These are phyloP conservation scores for Nakazawaea holstii DNA, from an alignment of 805 yeast species.

Conservation along the genomic window DNA sequence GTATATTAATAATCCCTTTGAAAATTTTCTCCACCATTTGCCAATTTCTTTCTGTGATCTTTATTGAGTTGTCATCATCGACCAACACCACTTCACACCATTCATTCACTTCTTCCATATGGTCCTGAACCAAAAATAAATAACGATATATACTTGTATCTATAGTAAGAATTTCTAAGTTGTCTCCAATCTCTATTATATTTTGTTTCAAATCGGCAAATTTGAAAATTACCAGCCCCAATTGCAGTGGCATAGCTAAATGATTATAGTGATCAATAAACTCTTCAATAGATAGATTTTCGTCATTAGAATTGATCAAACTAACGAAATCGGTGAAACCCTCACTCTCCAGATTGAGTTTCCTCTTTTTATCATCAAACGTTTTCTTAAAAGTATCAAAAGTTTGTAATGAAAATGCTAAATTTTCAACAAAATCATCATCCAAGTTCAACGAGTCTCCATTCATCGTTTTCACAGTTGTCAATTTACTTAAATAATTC, in stretches of 20 bases:
- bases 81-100: slow-evolving; percentile 10
- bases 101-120: neutral
- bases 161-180: neutral
- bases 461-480: neutral
- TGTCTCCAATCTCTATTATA: neutral
- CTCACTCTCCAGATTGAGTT: neutral
- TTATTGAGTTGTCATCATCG: neutral
- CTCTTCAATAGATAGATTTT: neutral
- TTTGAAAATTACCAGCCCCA: slow-evolving; percentile 5
- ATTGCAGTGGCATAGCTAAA: slow-evolving; percentile 4
- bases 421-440: slow-evolving; percentile 3
- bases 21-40: neutral
- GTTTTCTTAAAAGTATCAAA: slow-evolving; percentile 1
- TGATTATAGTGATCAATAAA: neutral
- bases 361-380: neutral
- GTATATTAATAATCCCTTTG: slow-evolving; percentile 5
- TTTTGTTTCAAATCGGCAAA: slow-evolving; percentile 2
- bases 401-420: slow-evolving; percentile 3
- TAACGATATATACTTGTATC: slow-evolving; percentile 2
- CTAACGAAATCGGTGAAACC: neutral
- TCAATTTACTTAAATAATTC: neutral
- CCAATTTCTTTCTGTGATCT: neutral
- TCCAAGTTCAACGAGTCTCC: slow-evolving; percentile 1
- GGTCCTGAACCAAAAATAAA: neutral
- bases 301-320: neutral